These are phyloP conservation scores for Coemansia sp. DNA, from an alignment of 192 early-diverging fungal species.

Conservation along the genomic window DNA sequence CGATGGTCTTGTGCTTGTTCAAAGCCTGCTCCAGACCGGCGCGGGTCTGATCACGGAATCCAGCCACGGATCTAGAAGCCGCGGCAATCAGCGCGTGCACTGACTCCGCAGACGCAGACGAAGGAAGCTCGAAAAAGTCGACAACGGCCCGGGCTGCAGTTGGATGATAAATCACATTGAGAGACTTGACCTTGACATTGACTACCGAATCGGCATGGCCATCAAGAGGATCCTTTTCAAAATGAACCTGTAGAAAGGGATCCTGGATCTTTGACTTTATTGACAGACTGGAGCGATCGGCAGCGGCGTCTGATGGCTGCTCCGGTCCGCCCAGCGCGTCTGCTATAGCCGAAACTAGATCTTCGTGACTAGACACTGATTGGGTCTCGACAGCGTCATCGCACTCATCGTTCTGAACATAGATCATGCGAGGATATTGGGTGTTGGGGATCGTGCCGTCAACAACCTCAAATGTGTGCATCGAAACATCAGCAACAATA, in stretches of 20 bases:
- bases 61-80: slow-evolving; percentile 85
- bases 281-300: not conserved
- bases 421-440: slow-evolving; percentile 55
- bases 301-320: not conserved
- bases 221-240: slow-evolving; percentile 92
- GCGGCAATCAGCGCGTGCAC: slow-evolving; percentile 72
- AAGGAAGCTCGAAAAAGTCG: slow-evolving; percentile 82
- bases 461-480: slow-evolving; percentile 54
- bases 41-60: slow-evolving; percentile 84
- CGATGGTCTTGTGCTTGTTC: slow-evolving; percentile 85
- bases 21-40: slow-evolving; percentile 85
- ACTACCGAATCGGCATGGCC: slow-evolving; percentile 84
- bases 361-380: not conserved
- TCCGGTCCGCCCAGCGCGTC: slow-evolving; percentile 14
- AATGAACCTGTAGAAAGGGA: slow-evolving; percentile 56
- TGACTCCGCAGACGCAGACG: slow-evolving; percentile 69
- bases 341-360: slow-evolving; percentile 7
- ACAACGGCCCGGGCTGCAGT: slow-evolving; percentile 70
- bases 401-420: slow-evolving; percentile 44
- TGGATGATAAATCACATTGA: slow-evolving; percentile 90
- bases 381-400: slow-evolving; percentile 2
- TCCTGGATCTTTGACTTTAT: slow-evolving; percentile 17
- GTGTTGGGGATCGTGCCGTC: slow-evolving; percentile 54
- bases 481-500: slow-evolving; percentile 47
- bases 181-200: slow-evolving; percentile 80